Evolutionary conservation across 805 yeast genomes (phyloP).

Genomic region (Ogataea nakhonphanomensis): DNA sequence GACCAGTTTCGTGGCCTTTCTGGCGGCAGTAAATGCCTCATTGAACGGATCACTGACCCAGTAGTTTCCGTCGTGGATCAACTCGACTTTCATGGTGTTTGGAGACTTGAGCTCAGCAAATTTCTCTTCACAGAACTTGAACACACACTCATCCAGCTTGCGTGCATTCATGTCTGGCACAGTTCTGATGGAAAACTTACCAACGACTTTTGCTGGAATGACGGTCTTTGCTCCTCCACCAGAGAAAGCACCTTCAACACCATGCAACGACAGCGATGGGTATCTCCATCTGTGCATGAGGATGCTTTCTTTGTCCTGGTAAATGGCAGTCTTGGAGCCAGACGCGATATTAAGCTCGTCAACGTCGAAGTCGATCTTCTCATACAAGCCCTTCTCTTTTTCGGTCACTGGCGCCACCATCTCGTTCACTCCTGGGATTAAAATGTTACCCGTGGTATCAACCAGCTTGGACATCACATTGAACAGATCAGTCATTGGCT

Average conservation of each 20-base stretch:
- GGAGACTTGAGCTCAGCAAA: slow-evolving; percentile 72
- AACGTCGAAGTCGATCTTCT: slow-evolving; percentile 78
- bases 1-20: slow-evolving; percentile 88
- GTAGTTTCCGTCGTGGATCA: slow-evolving; percentile 92
- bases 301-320: slow-evolving; percentile 74
- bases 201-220: slow-evolving; percentile 89
- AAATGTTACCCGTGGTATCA: slow-evolving; percentile 74
- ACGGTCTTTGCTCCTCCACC: slow-evolving; percentile 97
- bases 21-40: slow-evolving; percentile 89
- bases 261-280: slow-evolving; percentile 94
- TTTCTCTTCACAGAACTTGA: slow-evolving; percentile 60
- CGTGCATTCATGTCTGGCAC: slow-evolving; percentile 88
- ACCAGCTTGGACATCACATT: slow-evolving; percentile 76
- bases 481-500: slow-evolving; percentile 92
- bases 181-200: slow-evolving; percentile 95
- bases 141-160: slow-evolving; percentile 74
- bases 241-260: slow-evolving; percentile 95
- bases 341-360: slow-evolving; percentile 84
- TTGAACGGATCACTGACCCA: slow-evolving; percentile 96
- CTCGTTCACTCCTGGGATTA: slow-evolving; percentile 83
- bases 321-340: slow-evolving; percentile 81
- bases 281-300: slow-evolving; percentile 98
- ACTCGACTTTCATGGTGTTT: slow-evolving; percentile 66
- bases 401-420: slow-evolving; percentile 94
- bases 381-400: slow-evolving; percentile 74